Percentiles rank a stretch among this genome's conserved stretches.
phyloP scores from a whole-genome alignment of 192 early-diverging fungal genomes.

The Thamnidium elegans region DNA sequence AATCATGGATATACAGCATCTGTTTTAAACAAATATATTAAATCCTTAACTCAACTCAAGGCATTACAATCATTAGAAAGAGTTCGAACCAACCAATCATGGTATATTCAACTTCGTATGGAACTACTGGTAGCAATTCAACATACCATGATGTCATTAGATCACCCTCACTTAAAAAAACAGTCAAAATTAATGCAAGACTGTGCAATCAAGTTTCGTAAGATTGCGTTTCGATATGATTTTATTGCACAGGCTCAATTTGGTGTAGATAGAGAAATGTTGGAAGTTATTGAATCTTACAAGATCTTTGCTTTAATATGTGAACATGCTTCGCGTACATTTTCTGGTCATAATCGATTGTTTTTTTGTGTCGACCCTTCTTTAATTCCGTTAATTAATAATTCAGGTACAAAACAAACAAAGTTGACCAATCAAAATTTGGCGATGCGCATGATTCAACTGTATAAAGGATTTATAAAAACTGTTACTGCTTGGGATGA shows the following conservation, averaged over 20 bases:
- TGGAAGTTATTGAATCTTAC: conserved; percentile 18
- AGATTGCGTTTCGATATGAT: conserved; percentile 24
- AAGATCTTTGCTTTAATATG: conserved; percentile 23
- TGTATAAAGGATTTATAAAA: conserved; percentile 5
- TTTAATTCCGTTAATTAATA: conserved; percentile 22
- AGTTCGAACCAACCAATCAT: conserved; percentile 8
- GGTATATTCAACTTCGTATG: conserved; percentile 28
- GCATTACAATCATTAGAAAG: conserved; percentile 17
- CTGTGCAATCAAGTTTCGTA: conserved; percentile 16
- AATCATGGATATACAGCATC: neutral
- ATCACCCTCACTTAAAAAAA: neutral
- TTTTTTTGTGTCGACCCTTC: conserved; percentile 30
- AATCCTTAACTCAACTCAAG: conserved; percentile 16
- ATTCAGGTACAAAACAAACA: neutral
- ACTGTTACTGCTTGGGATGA: conserved; percentile 19
- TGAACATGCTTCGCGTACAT: conserved; percentile 22
- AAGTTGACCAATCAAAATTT: neutral
- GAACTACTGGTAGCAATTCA: conserved; percentile 25
- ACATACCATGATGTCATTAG: conserved; percentile 3
- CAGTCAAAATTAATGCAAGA: neutral
- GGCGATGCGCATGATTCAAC: neutral
- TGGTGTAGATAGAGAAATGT: conserved; percentile 16
- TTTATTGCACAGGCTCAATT: conserved; percentile 19
- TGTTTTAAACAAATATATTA: conserved; percentile 11
- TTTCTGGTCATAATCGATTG: neutral